Evolutionary conservation across 2,329 filamentous ascomycete species (phyloP).

Genomic region (Paraphoma chrysanthemicola): DNA sequence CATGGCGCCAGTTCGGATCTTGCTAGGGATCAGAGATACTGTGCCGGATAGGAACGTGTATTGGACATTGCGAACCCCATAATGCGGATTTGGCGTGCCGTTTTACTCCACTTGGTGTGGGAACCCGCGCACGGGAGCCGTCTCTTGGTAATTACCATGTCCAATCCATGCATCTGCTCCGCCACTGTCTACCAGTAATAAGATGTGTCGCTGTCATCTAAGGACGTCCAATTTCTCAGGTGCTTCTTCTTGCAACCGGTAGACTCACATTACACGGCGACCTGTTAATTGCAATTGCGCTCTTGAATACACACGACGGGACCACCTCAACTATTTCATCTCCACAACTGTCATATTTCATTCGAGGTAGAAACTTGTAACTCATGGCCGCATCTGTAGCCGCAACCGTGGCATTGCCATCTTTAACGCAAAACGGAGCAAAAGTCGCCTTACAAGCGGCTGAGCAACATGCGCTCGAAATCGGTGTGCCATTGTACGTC

Average conservation of each 20-base stretch:
- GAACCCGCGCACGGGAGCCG: neutral
- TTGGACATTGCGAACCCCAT: conserved; percentile 1
- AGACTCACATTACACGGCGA: too few species aligned
- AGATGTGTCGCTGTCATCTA: neutral
- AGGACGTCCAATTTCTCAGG: too few species aligned
- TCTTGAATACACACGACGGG: too few species aligned
- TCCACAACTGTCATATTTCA: too few species aligned
- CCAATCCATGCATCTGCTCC: neutral
- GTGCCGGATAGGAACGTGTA: neutral
- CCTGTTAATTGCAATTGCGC: too few species aligned
- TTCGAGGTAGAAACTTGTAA: too few species aligned
- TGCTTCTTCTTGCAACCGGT: too few species aligned
- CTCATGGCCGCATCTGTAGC: conserved; percentile 7
- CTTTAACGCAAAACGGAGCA: conserved; percentile 31
- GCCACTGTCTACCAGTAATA: neutral
- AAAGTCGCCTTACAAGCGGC: conserved; percentile 26
- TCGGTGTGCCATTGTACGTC: conserved; percentile 38
- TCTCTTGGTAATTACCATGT: neutral
- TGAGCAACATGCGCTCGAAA: conserved; percentile 25
- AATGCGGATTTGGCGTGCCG: neutral
- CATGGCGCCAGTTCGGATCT: neutral
- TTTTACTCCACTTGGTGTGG: conserved; percentile 6
- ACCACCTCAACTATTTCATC: too few species aligned
- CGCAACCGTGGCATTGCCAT: conserved; percentile 13
- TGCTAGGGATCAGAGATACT: neutral